Base-by-base conservation (phyloP, 257 asterid genomes). In the Schizonepeta tenuifolia region DNA sequence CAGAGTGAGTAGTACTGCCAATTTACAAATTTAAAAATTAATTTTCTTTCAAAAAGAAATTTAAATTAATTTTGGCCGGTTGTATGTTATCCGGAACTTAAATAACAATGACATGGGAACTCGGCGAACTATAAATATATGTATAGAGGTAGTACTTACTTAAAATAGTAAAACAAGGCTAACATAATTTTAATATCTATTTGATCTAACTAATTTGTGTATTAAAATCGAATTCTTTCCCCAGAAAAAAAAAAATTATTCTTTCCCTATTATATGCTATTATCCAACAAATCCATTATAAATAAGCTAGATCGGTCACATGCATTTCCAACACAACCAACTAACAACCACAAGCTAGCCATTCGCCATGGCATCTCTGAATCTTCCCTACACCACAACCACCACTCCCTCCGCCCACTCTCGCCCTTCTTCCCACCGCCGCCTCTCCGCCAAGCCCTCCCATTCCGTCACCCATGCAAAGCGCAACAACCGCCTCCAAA, bases 371-470 rank as follows among this genome's bases (percentile, higher is more conserved):
- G 43, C 66, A 38, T 66, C 78, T 74, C 69, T 56, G 22, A 26
- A 56, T n/a, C 60, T 61, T 13, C 31, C 53, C 2, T 21, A 4
- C 59, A 3, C 67, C 59, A 0, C 74, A 43, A 0, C 69, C 67
- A 0, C 73, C 59, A 3, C 51, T 7, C 8, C 67, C 68, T 8
- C 12, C 46, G 13, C 13, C 47, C 47, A 40, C 13, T 0, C 11
- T 13, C 51, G 4, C 70, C 14, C 21, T 44, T 15, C 62, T 20
- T 4, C 74, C 6, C 26, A 60, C 14, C 73, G 51, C 61, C 73
- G 60, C 61, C 46, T 47, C 74, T 75, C 51, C 44, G 35, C 79
- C 50, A 74, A 74, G 38, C 79, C 74, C 44, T 65, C 78, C 10
- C 73, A 65, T 44, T 57, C 33, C 61, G 40, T 57, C 74, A 67